Evolutionary conservation across 2,329 filamentous ascomycete species (phyloP).

Genomic region (Diaporthe velutina): DNA sequence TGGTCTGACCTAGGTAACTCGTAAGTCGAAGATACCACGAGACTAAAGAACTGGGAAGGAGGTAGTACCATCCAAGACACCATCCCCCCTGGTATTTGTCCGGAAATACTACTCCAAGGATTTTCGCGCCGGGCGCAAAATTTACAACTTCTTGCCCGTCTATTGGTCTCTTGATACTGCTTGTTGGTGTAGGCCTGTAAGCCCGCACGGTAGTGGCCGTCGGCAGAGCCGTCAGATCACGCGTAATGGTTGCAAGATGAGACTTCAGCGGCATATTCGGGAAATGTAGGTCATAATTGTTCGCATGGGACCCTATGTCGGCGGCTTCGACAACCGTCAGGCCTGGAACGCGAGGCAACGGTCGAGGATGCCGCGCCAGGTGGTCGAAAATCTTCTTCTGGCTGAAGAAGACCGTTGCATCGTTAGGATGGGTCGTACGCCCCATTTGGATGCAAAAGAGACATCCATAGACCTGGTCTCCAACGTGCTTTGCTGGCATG

Average conservation of each 20-base stretch:
- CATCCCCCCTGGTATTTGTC: constrained; percentile 66
- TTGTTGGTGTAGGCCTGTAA: constrained; percentile 22
- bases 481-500: constrained; percentile 60
- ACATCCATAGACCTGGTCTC: constrained; percentile 68
- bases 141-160: constrained; percentile 40
- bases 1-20: constrained; percentile 56
- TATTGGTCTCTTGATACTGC: constrained; percentile 2
- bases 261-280: constrained; percentile 55
- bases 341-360: constrained; percentile 62
- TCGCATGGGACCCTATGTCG: constrained; percentile 55
- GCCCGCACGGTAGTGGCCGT: constrained; percentile 60
- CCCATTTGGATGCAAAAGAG: constrained; percentile 66
- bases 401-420: constrained; percentile 69
- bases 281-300: constrained; percentile 69
- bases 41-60: too few relatives aligned
- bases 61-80: constrained; percentile 61
- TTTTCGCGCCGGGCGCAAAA: constrained; percentile 56
- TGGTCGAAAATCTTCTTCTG: constrained; percentile 66
- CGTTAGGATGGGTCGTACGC: constrained; percentile 64
- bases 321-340: constrained; percentile 61
- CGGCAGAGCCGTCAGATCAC: constrained; percentile 58
- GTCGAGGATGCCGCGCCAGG: constrained; percentile 65
- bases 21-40: background rate
- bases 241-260: constrained; percentile 54
- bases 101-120: constrained; percentile 66